Percentiles rank a stretch among this genome's conserved stretches.
These are phyloP conservation scores for Eremothecium coryli DNA, from an alignment of 1,139 yeast genomes.

Conservation along the genomic window DNA sequence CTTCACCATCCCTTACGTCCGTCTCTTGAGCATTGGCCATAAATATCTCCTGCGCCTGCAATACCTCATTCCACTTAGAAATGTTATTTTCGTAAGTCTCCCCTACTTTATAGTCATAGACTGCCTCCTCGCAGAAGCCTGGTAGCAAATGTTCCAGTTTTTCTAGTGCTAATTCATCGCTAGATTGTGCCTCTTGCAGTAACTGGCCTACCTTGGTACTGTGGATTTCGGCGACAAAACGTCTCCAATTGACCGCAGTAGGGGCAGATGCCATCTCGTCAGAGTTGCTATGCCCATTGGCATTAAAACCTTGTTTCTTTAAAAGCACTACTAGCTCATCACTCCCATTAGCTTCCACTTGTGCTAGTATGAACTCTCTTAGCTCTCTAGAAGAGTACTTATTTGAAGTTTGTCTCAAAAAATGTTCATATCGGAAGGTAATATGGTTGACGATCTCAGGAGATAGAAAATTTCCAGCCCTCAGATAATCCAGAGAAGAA, in stretches of 20 bases:
- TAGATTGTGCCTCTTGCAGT: constrained; percentile 30
- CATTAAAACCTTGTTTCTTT: constrained; percentile 32
- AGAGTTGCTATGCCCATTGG: neutral
- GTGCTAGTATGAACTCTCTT: constrained; percentile 15
- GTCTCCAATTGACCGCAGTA: constrained; percentile 55
- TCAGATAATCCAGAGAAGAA: constrained; percentile 20
- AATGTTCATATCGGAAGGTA: constrained; percentile 23
- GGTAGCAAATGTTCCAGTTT: constrained; percentile 20
- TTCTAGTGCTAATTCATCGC: neutral
- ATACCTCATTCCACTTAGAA: constrained; percentile 48
- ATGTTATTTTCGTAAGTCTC: constrained; percentile 40
- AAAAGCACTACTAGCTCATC: constrained; percentile 37
- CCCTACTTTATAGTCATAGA: constrained; percentile 1
- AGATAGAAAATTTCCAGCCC: constrained; percentile 11
- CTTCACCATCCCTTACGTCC: constrained; percentile 44
- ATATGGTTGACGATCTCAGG: constrained; percentile 16
- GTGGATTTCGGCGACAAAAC: constrained; percentile 56
- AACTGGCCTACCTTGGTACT: constrained; percentile 67
- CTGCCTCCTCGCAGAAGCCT: constrained; percentile 20
- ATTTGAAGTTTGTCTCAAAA: constrained; percentile 22
- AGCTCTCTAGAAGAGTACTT: constrained; percentile 21
- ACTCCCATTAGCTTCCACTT: constrained; percentile 25
- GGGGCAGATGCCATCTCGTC: constrained; percentile 11
- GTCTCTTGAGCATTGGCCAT: constrained; percentile 35
- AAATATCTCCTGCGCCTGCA: constrained; percentile 42